Base-by-base conservation (phyloP, 768 basidiomycete genomes). In the Termitomyces sp. region DNA sequence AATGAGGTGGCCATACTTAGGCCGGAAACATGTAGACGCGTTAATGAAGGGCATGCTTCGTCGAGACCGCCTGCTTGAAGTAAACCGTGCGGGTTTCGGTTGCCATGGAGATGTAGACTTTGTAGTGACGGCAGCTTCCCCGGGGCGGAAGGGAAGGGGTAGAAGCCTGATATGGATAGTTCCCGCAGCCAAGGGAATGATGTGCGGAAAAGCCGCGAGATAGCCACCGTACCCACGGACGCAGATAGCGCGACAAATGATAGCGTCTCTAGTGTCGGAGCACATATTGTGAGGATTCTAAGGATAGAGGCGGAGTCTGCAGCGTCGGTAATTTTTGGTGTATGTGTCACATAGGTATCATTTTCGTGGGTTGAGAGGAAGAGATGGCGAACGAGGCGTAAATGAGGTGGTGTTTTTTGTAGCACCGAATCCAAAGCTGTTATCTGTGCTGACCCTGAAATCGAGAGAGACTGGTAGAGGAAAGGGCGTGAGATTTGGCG, bases 1-100 rank as follows among this genome's bases (percentile, higher is more conserved):
- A 83, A 83, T 0, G 76, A 67, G 1, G 72, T 67, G 3, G 82
- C 81, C 59, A 72, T 72, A 38, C 69, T 73, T 34, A 84, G 68
- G 8, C 81, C 82, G 1, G 78, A 78, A 20, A 84, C 65, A 25
- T 71, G 68, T 14, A 84, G 68, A 42, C 77, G 70, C 10, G 67
- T 72, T 8, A 84, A 66, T 0, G 58, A 53, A 0, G 82, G 82
- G 63, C 74, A 82, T 0, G 76, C 73, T 5, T 72, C 69, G 32
- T 73, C 73, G 6, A 84, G 72, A 0, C 66, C 70, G 46, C 73
- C 74, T 37, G 74, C 60, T 46, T 78, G 71, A 6, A 85, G 69
- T 0, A 84, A 65, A 0, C 83, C 83, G 50, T 77, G 73, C 0
- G 83, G 83, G 51, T 83, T 83, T 15, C 80, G 72, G 63, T 83